phyloP scores from a whole-genome alignment of 306 rosid species.

The Albizia julibrissin region DNA sequence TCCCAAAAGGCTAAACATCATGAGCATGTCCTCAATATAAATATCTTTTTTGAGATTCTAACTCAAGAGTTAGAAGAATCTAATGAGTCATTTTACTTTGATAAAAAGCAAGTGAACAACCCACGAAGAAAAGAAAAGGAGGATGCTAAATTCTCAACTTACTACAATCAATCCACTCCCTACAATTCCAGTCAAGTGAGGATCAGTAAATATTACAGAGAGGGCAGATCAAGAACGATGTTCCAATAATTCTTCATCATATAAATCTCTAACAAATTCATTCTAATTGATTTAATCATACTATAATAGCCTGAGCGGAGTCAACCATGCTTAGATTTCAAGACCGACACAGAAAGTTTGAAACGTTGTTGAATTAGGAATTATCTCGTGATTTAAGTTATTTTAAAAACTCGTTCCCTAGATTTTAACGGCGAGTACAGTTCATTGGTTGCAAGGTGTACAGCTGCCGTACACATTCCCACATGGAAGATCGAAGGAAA shows the following conservation, averaged over 20 bases:
- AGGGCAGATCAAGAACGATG: neutral
- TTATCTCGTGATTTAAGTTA: neutral
- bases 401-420: neutral
- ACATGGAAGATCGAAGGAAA: constrained; percentile 25
- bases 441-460: neutral
- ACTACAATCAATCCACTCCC: neutral
- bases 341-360: neutral
- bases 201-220: too few species aligned
- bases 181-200: too few species aligned
- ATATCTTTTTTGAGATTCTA: too few species aligned
- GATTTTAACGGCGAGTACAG: neutral
- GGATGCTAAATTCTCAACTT: neutral
- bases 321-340: neutral
- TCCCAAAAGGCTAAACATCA: neutral
- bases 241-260: neutral
- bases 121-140: neutral
- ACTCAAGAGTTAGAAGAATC: too few species aligned
- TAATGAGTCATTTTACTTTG: neutral
- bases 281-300: neutral
- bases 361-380: neutral
- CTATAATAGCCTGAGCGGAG: neutral
- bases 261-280: neutral
- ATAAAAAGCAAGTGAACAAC: neutral
- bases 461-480: constrained; percentile 25
- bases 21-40: too few species aligned